A percentile compares a stretch with the other conserved stretches of the same genome.
phyloP scores from a whole-genome alignment of 148 eudicot species.

The Euryodendron excelsum region DNA sequence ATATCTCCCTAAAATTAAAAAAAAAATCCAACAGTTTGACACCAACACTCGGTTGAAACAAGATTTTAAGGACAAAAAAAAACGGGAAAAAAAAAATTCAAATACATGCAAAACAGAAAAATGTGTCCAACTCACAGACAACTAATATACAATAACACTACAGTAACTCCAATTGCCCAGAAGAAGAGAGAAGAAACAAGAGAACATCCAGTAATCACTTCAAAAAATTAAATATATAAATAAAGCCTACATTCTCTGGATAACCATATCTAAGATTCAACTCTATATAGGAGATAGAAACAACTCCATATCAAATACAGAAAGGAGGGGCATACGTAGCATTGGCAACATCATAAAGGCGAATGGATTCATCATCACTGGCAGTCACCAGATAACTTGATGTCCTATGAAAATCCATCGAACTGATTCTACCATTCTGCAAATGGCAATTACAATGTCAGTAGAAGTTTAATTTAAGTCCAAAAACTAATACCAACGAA shows the following conservation, averaged over 20 bases:
- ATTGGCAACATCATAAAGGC: slow-evolving; percentile 86
- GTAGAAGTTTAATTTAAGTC: not conserved
- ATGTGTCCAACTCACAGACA: not conserved
- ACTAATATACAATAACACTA: too few species aligned
- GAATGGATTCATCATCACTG: slow-evolving; percentile 96
- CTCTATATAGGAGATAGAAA: slow-evolving; percentile 9
- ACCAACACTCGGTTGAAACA: too few species aligned
- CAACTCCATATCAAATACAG: not conserved
- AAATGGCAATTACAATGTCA: slow-evolving; percentile 3
- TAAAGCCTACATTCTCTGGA: not conserved
- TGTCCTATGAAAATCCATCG: slow-evolving; percentile 91
- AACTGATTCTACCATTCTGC: slow-evolving; percentile 97
- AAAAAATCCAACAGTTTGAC: too few species aligned
- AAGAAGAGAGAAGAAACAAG: not conserved
- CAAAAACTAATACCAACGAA: not conserved
- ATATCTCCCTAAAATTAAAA: too few species aligned
- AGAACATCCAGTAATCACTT: not conserved
- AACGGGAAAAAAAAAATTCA: too few species aligned
- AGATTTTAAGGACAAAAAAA: too few species aligned
- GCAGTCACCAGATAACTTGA: slow-evolving; percentile 93
- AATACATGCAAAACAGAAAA: not conserved
- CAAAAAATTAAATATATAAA: not conserved
- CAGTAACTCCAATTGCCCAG: not conserved
- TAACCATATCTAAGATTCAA: not conserved
- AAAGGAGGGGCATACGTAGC: slow-evolving; percentile 66